Conservation (phyloP, 2,329 filamentous ascomycete genomes). For the Dendryphion nanum region DNA sequence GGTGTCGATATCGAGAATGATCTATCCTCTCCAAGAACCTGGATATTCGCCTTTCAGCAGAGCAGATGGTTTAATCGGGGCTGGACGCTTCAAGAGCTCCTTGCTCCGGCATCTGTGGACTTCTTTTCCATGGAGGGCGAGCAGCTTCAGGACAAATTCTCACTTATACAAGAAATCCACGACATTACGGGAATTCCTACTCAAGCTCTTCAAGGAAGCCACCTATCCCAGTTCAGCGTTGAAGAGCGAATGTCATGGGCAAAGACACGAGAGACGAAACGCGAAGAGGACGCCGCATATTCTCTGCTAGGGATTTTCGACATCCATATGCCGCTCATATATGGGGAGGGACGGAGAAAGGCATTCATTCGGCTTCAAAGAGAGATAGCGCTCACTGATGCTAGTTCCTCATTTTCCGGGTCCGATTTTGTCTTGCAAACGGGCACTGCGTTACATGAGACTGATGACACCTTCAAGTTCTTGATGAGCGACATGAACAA, state of each 20-base stretch:
- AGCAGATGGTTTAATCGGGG: conserved; percentile 5
- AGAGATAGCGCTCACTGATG: no score
- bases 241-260: conserved; percentile 14
- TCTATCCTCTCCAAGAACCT: no score
- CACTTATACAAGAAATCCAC: conserved; percentile 6
- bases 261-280: conserved; percentile 10
- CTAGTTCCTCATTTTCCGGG: no score
- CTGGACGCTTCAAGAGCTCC: no score
- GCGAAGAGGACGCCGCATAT: conserved; percentile 11
- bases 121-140: conserved; percentile 5
- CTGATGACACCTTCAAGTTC: no score
- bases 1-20: no score
- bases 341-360: conserved; percentile 4
- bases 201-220: conserved; percentile 2
- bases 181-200: conserved; percentile 4
- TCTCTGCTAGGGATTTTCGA: conserved; percentile 15
- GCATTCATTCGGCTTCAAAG: conserved; percentile 3
- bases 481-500: no score
- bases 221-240: conserved; percentile 4
- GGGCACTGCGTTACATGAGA: no score
- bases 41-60: no score
- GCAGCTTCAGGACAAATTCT: conserved; percentile 6
- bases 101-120: conserved; percentile 3
- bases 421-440: no score
- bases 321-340: conserved; percentile 7